Base-by-base conservation (phyloP, 2,329 filamentous ascomycete genomes). In the Acrocalymma vagum region DNA sequence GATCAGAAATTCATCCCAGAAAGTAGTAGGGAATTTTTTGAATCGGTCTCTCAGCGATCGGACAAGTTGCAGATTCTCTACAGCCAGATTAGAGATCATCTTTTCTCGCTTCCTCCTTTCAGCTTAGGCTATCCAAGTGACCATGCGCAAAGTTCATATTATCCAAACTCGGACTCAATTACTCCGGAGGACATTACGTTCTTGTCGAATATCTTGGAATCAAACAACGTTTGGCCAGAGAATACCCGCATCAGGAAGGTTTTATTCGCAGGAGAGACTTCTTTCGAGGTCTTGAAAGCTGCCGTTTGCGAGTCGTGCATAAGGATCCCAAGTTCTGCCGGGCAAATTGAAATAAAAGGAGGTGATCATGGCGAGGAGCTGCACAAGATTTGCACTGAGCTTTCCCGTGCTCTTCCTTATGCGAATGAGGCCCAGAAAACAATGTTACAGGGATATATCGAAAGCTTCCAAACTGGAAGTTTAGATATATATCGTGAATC, bases 1-100 rank as follows among this genome's bases (percentile, higher is more conserved):
- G 88, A 94, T 70, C 82, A 86, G 58, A 94, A 94, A 66, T 92
- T 94, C 63, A 80, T 94, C 42, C 89, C 89, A 2, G 79, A 88
- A 55, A 17, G 47, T 23, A 29, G 36, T 28, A 18, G 32, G 25
- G 16, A 13, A 9, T 13, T 20, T 16, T 29, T 45, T 10, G 34
- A 27, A 29, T 31, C 39, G 22, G 20, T 46, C 10, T 42, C 29
- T 10, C 27, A 34, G 21, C 38, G 24, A 34, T 39, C 39, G 16
- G 21, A n/a, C 21, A 40, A 38, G 25, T 28, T 43, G 23, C 13
- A 20, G 16, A 20, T 9, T 8, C 39, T 41, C 10, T 41, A 47
- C 21, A 21, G 39, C 10, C 9, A 15, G 10, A 38, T 49, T 20
- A 26, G 29, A 8, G 13, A 43, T 14, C 15, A 17, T 14, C 34